Percentiles rank a stretch among this genome's conserved stretches.
Conservation (phyloP, 164 flowering plant species). For the Echeveria elegans region DNA sequence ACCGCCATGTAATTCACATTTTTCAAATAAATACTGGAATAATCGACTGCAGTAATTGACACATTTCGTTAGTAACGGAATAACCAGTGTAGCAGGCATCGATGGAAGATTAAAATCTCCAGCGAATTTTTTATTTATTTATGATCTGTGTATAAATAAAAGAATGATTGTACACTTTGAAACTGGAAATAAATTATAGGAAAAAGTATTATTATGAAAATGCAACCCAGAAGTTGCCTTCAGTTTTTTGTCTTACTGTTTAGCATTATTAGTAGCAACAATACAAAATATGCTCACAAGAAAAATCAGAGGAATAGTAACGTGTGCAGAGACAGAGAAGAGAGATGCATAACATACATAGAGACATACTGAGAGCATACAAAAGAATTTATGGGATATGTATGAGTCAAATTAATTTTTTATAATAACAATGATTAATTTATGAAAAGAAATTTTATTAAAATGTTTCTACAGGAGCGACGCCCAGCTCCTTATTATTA, state of each 20-base stretch:
- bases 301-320: neutral
- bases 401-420: no score
- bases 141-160: neutral
- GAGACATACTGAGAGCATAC: neutral
- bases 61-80: neutral
- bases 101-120: neutral
- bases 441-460: no score
- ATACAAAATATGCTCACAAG: slow-evolving; percentile 5
- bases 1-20: neutral
- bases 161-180: neutral
- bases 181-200: neutral
- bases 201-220: neutral
- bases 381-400: no score
- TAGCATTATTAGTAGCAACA: slow-evolving; percentile 2
- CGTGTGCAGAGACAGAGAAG: slow-evolving; percentile 1
- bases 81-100: neutral
- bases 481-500: no score
- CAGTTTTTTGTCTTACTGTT: slow-evolving; percentile 7
- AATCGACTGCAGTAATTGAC: neutral
- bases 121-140: neutral
- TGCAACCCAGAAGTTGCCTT: neutral
- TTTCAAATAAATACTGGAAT: neutral
- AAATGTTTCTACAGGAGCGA: no score
- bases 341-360: neutral
- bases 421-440: no score